Base-by-base conservation (phyloP, 2,329 filamentous ascomycete genomes). In the Berkeleyomyces rouxiae region DNA sequence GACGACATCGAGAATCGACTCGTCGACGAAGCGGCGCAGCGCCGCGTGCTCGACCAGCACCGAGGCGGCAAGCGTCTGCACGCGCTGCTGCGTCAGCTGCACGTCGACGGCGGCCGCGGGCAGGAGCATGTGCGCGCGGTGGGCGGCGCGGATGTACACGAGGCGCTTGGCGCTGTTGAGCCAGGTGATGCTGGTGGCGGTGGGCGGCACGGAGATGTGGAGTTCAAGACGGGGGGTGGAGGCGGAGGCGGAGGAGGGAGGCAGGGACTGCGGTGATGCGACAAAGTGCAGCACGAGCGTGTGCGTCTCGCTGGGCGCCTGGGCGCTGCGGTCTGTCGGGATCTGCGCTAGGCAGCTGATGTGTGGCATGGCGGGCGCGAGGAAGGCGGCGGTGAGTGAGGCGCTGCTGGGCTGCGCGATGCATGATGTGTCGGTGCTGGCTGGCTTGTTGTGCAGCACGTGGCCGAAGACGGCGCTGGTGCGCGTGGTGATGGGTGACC, bases 391-490 rank as follows among this genome's bases (percentile, higher is more conserved):
- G 44, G 60, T n/a, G 40, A 23, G 23, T 23, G 42, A 10, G 7
- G 37, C 3, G 7, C 23, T 9, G 11, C 60, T 49, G 31, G 58
- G 46, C 33, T 7, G 13, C 37, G 46, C 43, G n/a, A 43, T 37
- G 16, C 31, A 62, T 31, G 64, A 31, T 4, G 58, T 11, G 4
- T 13, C 37, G 57, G 61, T 37, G 40, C 11, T 31, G 31, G 63
- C 58, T 43, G 70, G 68, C 31, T 66, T 60, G 4, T 61, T 58
- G 64, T 78, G 76, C 0, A 83, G 73, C 42, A 82, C 66, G 61
- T 79, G 76, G 16, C 81, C 81, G 66, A 83, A 83, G 2, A 73
- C 72, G 9, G 79, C 78, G 2, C 68, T 70, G 1, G 76, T 75
- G 4, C 67, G 61, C 16, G 49, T 63, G 23, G 46, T 47, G 7